Conservation (phyloP, 2,329 filamentous ascomycete genomes). For the Phaeosphaeriaceae sp. region DNA sequence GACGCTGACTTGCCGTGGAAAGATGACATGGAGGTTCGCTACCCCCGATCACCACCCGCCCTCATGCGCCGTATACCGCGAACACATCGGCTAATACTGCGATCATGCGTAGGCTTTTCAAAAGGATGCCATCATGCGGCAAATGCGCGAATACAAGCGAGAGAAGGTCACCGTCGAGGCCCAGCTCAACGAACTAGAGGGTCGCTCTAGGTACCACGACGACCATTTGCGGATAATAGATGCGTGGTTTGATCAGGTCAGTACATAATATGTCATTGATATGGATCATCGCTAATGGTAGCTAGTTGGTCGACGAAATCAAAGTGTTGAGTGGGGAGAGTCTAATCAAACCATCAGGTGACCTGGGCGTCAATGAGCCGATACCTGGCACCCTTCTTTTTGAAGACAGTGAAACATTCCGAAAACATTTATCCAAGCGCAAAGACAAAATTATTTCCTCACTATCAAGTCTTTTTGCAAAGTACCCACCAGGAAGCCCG, state of each 20-base stretch:
- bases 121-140: conserved; percentile 95
- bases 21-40: conserved; percentile 75
- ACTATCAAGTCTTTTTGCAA: conserved; percentile 70
- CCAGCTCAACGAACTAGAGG: conserved; percentile 79
- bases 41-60: conserved; percentile 35
- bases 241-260: conserved; percentile 91
- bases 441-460: conserved; percentile 77
- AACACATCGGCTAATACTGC: conserved; percentile 40
- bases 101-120: conserved; percentile 72
- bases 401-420: conserved; percentile 67
- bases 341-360: conserved; percentile 27
- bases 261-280: conserved; percentile 35
- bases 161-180: conserved; percentile 82
- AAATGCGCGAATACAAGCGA: conserved; percentile 98
- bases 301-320: conserved; percentile 57
- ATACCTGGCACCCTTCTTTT: conserved; percentile 64
- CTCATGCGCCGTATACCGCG: conserved; percentile 26
- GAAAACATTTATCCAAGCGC: conserved; percentile 78
- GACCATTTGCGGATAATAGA: conserved; percentile 91
- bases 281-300: conserved; percentile 31
- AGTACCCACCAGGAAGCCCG: conserved; percentile 60
- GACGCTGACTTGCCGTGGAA: conserved; percentile 73
- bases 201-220: conserved; percentile 81
- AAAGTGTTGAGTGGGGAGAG: conserved; percentile 50
- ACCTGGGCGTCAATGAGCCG: conserved; percentile 33